Base-by-base conservation (phyloP, 768 basidiomycete species). In the Naganishia onofrii region DNA sequence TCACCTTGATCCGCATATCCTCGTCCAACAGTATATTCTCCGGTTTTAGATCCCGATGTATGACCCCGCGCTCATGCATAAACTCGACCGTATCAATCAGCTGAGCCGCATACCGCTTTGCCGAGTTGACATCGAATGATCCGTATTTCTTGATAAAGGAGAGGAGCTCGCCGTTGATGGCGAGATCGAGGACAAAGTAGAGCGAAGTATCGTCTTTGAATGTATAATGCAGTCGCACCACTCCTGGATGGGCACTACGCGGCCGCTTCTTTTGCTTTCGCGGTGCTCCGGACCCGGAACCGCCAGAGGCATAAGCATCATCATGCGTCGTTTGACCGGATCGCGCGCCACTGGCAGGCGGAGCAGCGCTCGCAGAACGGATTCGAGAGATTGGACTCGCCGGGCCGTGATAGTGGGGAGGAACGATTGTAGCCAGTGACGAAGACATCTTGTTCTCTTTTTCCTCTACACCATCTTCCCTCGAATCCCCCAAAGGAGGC, bases 31-130 rank as follows among this genome's bases (percentile, higher is more conserved):
- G 84, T 34, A 98, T 84, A 78, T 84, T 84, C 66, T 84, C 83
- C 0, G 83, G 83, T 72, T 84, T 84, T 21, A 84, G 72, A 73
- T 84, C 83, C 5, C 95, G 89, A 77, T 99, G 96, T 54, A 94
- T 88, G 65, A 99, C 88, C 6, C 90, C 90, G 74, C 89, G 90
- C 65, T 85, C 84, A 78, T 98, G 96, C 86, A 99, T 95, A 81
- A 89, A 95, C 55, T 87, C 87, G 70, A 97, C 82, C 0, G 93
- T 90, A 74, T 93, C 92, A 48, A 93, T 85, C 51, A 98, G 85
- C 76, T 96, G 93, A 0, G 95, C 94, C 0, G 90, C 84, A 78
- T 97, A 98, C 79, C 91, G 90, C 51, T 88, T 85, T 0, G 90
- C 85, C 66, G 91, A 94, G 6, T 82, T 75, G 7, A 89, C 79